Percentiles rank a stretch among this genome's conserved stretches.
Conservation (phyloP, 140 eudicot species). For the Anethum foeniculum region DNA sequence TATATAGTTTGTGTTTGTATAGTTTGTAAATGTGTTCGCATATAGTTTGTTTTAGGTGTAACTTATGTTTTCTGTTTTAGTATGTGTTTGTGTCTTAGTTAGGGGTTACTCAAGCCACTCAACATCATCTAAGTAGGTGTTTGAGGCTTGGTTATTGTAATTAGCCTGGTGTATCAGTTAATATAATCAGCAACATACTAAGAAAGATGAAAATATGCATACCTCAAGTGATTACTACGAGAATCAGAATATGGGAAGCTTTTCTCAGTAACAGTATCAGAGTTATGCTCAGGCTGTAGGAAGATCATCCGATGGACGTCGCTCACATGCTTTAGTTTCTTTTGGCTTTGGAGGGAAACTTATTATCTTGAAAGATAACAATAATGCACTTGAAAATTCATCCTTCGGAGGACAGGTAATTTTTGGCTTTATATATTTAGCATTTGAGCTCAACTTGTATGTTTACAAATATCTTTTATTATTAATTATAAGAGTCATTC, state of each 20-base stretch:
- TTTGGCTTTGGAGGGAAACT: slow-evolving; percentile 99
- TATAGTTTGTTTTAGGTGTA: too few species aligned
- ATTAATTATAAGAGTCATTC: slow-evolving; percentile 4
- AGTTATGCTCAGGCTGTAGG: slow-evolving; percentile 38
- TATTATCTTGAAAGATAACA: slow-evolving; percentile 60
- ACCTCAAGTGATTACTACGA: slow-evolving; percentile 31
- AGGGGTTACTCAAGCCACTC: too few species aligned
- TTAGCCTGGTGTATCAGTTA: neutral
- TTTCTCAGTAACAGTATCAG: slow-evolving; percentile 29
- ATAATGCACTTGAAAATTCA: slow-evolving; percentile 22
- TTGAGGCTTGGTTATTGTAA: too few species aligned
- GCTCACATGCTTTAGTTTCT: slow-evolving; percentile 85
- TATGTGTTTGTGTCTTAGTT: too few species aligned
- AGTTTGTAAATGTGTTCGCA: too few species aligned
- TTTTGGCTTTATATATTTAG: slow-evolving; percentile 5
- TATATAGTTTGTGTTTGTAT: too few species aligned
- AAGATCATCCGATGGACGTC: slow-evolving; percentile 81
- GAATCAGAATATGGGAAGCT: slow-evolving; percentile 27
- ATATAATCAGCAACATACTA: slow-evolving; percentile 26
- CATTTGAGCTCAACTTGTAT: neutral
- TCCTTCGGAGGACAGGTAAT: slow-evolving; percentile 62
- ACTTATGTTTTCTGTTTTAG: too few species aligned
- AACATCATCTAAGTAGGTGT: too few species aligned
- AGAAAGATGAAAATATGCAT: slow-evolving; percentile 38
- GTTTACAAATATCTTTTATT: neutral